These are phyloP conservation scores for Penstemon eatonii DNA, from an alignment of 257 asterid genomes.

Conservation along the genomic window DNA sequence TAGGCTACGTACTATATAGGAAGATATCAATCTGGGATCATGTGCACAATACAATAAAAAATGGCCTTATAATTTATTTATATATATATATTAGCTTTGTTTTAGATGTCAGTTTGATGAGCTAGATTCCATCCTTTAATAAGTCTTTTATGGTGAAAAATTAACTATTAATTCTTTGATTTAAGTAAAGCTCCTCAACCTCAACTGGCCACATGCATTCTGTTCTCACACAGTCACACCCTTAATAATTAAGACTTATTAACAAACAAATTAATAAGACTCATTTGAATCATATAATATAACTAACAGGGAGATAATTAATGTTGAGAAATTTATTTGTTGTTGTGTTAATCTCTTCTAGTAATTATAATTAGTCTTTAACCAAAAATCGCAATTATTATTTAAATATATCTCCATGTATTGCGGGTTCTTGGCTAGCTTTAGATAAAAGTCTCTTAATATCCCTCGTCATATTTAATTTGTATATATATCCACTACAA, in stretches of 20 bases:
- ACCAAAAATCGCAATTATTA: background rate
- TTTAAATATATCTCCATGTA: too few relatives aligned
- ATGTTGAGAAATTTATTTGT: background rate
- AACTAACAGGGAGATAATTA: background rate
- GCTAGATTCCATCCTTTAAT: slow-evolving; percentile 35
- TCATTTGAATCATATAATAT: slow-evolving; percentile 21
- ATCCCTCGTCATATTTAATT: too few relatives aligned
- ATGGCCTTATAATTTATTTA: slow-evolving; percentile 18
- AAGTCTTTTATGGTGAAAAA: background rate
- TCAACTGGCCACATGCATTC: slow-evolving; percentile 39
- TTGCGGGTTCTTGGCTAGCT: too few relatives aligned
- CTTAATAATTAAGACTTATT: background rate
- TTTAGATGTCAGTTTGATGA: slow-evolving; percentile 26
- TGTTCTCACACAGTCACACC: slow-evolving; percentile 8
- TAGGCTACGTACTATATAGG: background rate
- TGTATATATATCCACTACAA: too few relatives aligned
- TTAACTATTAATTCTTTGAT: slow-evolving; percentile 6
- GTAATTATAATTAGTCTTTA: background rate
- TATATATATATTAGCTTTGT: slow-evolving; percentile 22
- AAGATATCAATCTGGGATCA: slow-evolving; percentile 53
- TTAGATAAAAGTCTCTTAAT: too few relatives aligned
- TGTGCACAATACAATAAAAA: slow-evolving; percentile 36
- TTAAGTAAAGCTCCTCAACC: slow-evolving; percentile 18
- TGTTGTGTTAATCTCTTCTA: background rate
- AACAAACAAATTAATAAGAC: slow-evolving; percentile 18